Conservation (phyloP, 2,329 filamentous ascomycete genomes). For the Xylariaceae sp. region DNA sequence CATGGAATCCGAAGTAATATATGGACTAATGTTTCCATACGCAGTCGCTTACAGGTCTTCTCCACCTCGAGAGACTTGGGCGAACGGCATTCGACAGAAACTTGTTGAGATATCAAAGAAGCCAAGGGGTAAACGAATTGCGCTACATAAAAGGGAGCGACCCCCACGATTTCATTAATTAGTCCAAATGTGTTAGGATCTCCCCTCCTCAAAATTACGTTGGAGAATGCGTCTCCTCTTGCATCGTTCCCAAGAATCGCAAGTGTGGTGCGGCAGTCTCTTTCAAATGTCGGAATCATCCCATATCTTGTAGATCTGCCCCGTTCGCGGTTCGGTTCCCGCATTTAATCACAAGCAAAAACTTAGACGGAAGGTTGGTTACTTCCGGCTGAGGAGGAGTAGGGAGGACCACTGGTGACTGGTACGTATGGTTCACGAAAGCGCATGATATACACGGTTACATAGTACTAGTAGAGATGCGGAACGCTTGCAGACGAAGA, state of each 20-base stretch:
- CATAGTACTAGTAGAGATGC: constrained; percentile 8
- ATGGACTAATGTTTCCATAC: background rate
- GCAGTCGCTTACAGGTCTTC: background rate
- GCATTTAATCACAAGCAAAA: constrained; percentile 7
- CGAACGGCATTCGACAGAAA: background rate
- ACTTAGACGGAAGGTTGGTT: constrained; percentile 8
- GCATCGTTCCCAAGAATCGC: constrained; percentile 14
- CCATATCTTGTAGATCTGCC: constrained; percentile 12
- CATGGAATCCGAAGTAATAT: background rate
- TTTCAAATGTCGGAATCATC: constrained; percentile 18
- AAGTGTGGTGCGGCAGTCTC: constrained; percentile 11
- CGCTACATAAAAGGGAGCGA: constrained; percentile 5
- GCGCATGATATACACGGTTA: background rate
- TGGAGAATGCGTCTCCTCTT: constrained; percentile 1
- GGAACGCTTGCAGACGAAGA: constrained; percentile 1
- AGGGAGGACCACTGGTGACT: too few species aligned
- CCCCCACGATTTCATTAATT: constrained; percentile 22
- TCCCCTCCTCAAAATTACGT: constrained; percentile 3
- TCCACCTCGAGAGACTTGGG: background rate
- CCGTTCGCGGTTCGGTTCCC: constrained; percentile 9
- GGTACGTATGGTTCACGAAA: background rate
- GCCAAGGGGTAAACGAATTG: background rate
- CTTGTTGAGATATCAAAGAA: constrained; percentile 3
- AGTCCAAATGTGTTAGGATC: constrained; percentile 6
- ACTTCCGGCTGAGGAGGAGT: background rate